Percentiles rank a stretch among this genome's conserved stretches.
phyloP scores from a whole-genome alignment of 176 grass and related monocot genomes.

The Triticum dicoccoides region DNA sequence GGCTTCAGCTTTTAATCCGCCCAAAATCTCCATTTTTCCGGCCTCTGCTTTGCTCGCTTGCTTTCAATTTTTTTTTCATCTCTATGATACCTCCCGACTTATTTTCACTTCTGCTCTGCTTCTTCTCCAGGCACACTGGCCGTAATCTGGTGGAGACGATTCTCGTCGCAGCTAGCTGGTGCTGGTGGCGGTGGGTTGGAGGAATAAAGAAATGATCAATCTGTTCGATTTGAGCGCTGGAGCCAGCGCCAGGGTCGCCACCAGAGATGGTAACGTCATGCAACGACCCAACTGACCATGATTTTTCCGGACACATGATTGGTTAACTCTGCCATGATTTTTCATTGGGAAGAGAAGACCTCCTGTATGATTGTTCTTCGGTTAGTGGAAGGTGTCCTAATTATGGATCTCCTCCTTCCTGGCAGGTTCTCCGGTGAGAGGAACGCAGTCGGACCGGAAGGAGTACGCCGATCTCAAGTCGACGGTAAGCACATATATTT shows the following conservation, averaged over 20 bases:
- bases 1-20: neutral
- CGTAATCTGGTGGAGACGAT: neutral
- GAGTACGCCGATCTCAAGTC: constrained; percentile 36
- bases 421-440: constrained; percentile 56
- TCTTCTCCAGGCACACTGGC: neutral
- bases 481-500: neutral
- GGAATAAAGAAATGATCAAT: constrained; percentile 56
- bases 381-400: constrained; percentile 14
- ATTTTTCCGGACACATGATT: constrained; percentile 32
- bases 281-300: constrained; percentile 20
- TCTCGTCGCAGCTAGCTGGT: constrained; percentile 22
- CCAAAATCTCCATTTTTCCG: neutral
- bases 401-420: constrained; percentile 32
- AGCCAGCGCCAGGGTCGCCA: constrained; percentile 39
- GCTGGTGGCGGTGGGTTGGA: neutral
- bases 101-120: neutral
- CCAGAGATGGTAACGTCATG: constrained; percentile 43
- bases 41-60: neutral
- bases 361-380: constrained; percentile 19
- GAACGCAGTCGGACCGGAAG: constrained; percentile 49
- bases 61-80: neutral
- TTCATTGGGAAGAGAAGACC: neutral
- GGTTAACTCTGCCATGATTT: constrained; percentile 6
- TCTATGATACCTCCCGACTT: neutral
- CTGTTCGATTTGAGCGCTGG: constrained; percentile 50